A percentile compares a stretch with the other conserved stretches of the same genome.
Conservation (phyloP, 805 yeast genomes). For the Candida palmyrensis region DNA sequence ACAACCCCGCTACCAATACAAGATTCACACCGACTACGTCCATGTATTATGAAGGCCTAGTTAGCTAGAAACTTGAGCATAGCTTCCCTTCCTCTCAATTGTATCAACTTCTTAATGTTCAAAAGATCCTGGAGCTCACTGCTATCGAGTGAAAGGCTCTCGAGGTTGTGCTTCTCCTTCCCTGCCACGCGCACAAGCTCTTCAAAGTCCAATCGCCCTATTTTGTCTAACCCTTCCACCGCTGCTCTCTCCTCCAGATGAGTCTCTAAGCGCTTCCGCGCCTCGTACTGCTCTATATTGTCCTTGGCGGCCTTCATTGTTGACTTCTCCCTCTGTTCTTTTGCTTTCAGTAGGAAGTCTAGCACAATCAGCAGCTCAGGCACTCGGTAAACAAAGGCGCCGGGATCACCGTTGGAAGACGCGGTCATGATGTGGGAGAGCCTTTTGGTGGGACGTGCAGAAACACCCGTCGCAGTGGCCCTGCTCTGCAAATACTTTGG, state of each 20-base stretch:
- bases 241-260: conserved; percentile 14
- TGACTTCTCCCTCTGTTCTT: conserved; percentile 18
- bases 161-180: neutral
- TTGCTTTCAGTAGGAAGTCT: conserved; percentile 60
- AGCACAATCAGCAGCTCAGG: conserved; percentile 65
- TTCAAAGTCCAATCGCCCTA: conserved; percentile 36
- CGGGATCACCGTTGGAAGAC: conserved; percentile 7
- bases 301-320: conserved; percentile 14
- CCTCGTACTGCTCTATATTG: conserved; percentile 21
- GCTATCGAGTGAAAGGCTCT: neutral
- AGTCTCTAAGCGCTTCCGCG: conserved; percentile 10
- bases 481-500: conserved; percentile 25
- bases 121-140: neutral
- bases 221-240: conserved; percentile 27
- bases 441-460: conserved; percentile 14
- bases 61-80: neutral
- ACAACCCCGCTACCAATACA: too few species aligned
- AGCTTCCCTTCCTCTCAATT: neutral
- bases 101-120: conserved; percentile 4
- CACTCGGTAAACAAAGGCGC: conserved; percentile 50
- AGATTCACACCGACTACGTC: too few species aligned
- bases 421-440: conserved; percentile 3
- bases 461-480: conserved; percentile 14
- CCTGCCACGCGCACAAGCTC: conserved; percentile 42
- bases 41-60: too few species aligned